Evolutionary conservation across 306 rosid genomes (phyloP).

Genomic region (Crataegus laevigata): DNA sequence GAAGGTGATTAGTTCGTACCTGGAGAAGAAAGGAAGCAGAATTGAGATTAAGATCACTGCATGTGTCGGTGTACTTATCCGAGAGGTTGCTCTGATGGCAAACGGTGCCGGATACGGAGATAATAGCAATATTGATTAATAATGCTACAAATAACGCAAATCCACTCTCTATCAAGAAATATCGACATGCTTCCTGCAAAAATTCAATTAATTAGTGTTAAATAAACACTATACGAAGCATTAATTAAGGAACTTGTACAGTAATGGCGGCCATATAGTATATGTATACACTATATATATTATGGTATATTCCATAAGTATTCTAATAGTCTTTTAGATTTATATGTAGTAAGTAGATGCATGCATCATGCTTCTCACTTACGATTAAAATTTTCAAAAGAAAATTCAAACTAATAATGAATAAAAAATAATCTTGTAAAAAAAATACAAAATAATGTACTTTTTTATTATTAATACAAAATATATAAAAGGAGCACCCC

Average conservation of each 20-base stretch:
- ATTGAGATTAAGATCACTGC: conserved; percentile 55
- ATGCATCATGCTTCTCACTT: no score
- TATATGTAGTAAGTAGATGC: no score
- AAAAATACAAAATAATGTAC: no score
- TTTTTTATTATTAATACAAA: no score
- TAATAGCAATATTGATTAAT: conserved; percentile 61
- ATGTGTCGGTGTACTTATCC: conserved; percentile 4
- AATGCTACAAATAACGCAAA: conserved; percentile 72
- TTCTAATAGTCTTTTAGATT: no score
- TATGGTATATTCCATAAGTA: no score
- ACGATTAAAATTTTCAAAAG: no score
- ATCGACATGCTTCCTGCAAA: conserved; percentile 75
- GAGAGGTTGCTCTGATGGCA: conserved; percentile 44
- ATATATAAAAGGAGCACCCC: no score
- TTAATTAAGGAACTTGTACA: background rate
- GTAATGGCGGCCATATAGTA: no score
- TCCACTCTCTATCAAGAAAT: conserved; percentile 68
- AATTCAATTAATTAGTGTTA: background rate
- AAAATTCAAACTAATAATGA: no score
- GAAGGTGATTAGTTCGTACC: conserved; percentile 27
- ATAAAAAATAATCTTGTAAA: no score
- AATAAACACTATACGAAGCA: background rate
- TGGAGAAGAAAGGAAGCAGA: conserved; percentile 80
- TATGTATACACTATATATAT: no score
- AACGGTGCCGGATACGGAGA: conserved; percentile 65